Conservation (phyloP, 345 rosid species). For the Bretschneidera sinensis region DNA sequence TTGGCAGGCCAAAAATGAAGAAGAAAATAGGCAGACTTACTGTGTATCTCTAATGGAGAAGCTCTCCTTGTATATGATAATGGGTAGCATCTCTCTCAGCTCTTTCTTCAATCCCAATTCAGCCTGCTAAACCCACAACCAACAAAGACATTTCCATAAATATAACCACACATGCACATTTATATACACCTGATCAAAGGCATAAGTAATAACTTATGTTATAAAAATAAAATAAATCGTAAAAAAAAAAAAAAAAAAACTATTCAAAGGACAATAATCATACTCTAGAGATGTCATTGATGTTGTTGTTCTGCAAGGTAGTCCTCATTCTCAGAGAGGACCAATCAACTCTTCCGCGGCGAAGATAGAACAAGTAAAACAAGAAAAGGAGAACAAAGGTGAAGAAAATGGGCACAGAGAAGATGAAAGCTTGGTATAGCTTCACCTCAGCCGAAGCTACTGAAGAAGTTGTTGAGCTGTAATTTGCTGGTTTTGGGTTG, state of each 20-base stretch:
- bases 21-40: constrained; percentile 40
- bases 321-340: constrained; percentile 57
- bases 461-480: constrained; percentile 21
- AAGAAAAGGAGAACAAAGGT: constrained; percentile 63
- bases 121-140: constrained; percentile 31
- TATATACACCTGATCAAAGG: not conserved
- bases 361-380: constrained; percentile 78
- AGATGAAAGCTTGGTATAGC: constrained; percentile 72
- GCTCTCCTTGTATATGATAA: constrained; percentile 71
- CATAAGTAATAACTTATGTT: not conserved
- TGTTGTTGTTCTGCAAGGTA: constrained; percentile 18
- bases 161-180: not conserved
- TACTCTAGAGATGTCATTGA: constrained; percentile 27
- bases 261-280: not conserved
- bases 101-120: constrained; percentile 81
- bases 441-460: constrained; percentile 49
- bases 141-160: not conserved
- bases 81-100: constrained; percentile 87
- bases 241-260: not conserved
- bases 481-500: constrained; percentile 20
- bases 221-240: not conserved
- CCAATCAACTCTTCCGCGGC: constrained; percentile 63
- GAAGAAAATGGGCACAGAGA: constrained; percentile 77
- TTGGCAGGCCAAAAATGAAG: not conserved
- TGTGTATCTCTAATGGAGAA: constrained; percentile 66